phyloP scores from a whole-genome alignment of 2,329 filamentous ascomycete species.

The Talaromyces sp. region DNA sequence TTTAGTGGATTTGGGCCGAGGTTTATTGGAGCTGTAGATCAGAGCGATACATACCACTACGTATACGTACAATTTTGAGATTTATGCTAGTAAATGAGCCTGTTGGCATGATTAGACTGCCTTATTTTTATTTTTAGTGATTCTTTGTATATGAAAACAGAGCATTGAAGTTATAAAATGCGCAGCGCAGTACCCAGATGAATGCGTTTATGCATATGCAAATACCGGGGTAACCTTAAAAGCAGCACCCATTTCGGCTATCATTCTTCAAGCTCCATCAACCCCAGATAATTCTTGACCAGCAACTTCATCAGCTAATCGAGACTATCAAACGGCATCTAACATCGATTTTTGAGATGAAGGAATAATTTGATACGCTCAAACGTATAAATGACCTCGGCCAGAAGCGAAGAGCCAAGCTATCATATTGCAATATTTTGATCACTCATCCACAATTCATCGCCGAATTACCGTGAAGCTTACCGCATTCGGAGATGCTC shows the following conservation, averaged over 20 bases:
- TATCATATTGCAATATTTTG: neutral
- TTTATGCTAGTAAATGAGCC: too few relatives aligned
- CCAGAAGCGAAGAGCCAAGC: neutral
- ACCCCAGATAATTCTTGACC: neutral
- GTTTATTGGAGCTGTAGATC: neutral
- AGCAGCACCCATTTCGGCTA: neutral
- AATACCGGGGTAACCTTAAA: neutral
- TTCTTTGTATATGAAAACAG: too few relatives aligned
- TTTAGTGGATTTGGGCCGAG: neutral
- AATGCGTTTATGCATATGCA: neutral
- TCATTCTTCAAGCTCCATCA: neutral
- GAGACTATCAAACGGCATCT: neutral
- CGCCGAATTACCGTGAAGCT: neutral
- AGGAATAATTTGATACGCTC: neutral
- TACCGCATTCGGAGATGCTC: neutral
- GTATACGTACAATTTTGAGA: neutral
- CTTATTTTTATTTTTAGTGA: too few relatives aligned
- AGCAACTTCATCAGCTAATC: neutral
- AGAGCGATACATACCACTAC: too few relatives aligned
- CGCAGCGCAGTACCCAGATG: too few relatives aligned
- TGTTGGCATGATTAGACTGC: too few relatives aligned
- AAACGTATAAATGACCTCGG: neutral
- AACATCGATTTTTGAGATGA: neutral
- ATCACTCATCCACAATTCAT: conserved; percentile 4
- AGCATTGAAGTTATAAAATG: too few relatives aligned